Evolutionary conservation across 345 rosid species (phyloP).

Genomic region (Reutealis trisperma): DNA sequence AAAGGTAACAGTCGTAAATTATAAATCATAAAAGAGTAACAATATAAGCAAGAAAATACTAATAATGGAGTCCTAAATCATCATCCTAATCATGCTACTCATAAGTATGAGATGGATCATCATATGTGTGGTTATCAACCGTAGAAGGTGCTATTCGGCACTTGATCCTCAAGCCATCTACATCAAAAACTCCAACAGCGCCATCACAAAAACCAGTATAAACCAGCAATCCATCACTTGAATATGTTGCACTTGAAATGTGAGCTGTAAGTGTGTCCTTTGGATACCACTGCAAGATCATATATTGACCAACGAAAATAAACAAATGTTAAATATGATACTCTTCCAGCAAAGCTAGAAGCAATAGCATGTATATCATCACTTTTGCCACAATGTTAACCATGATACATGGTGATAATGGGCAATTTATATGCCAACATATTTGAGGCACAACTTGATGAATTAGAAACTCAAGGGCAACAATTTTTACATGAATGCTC

Average conservation of each 20-base stretch:
- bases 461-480: neutral
- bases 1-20: too few relatives aligned
- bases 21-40: too few relatives aligned
- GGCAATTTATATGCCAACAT: neutral
- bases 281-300: constrained; percentile 49
- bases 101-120: too few relatives aligned
- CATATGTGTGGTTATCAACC: too few relatives aligned
- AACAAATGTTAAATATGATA: neutral
- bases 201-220: constrained; percentile 53
- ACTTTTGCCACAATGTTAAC: neutral
- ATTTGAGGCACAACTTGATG: neutral
- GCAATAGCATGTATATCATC: neutral
- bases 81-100: too few relatives aligned
- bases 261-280: constrained; percentile 47
- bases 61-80: too few relatives aligned
- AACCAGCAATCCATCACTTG: constrained; percentile 46
- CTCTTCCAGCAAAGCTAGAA: neutral
- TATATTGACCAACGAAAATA: neutral
- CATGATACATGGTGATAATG: neutral
- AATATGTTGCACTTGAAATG: constrained; percentile 54
- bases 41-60: too few relatives aligned
- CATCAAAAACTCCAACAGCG: constrained; percentile 56
- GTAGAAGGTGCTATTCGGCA: constrained; percentile 54
- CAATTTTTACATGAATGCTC: neutral
- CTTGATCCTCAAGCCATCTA: constrained; percentile 45